Conservation (phyloP, 2,329 filamentous ascomycete species). For the Lecanoromycetidae sp. region DNA sequence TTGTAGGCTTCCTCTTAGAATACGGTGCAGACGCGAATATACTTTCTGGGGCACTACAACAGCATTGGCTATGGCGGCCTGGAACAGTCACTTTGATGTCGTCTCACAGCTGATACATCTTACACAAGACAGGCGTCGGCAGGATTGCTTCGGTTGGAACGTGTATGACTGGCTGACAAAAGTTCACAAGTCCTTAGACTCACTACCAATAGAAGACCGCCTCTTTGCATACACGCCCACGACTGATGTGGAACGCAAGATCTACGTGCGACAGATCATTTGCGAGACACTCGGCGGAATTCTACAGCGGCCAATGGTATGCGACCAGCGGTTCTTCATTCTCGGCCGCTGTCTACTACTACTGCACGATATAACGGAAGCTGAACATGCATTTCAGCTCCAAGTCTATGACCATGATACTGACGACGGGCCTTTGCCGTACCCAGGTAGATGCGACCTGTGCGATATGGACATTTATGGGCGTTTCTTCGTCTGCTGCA, state of each 20-base stretch:
- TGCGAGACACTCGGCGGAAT: neutral
- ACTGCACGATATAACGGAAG: neutral
- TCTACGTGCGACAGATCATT: neutral
- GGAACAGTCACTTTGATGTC: neutral
- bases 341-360: neutral
- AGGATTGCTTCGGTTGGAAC: neutral
- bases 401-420: neutral
- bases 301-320: neutral
- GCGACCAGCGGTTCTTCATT: neutral
- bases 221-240: neutral
- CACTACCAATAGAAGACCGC: neutral
- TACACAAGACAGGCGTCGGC: neutral
- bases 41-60: neutral
- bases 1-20: neutral
- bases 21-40: neutral
- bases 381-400: neutral
- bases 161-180: neutral
- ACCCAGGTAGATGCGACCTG: neutral
- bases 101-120: neutral
- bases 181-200: neutral
- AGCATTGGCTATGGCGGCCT: neutral
- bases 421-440: neutral
- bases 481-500: neutral
- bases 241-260: neutral
- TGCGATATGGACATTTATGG: neutral